A percentile compares a stretch with the other conserved stretches of the same genome.
Conservation (phyloP, 225 moss, liverwort and hornwort genomes). For the Pseudoscleropodium purum region DNA sequence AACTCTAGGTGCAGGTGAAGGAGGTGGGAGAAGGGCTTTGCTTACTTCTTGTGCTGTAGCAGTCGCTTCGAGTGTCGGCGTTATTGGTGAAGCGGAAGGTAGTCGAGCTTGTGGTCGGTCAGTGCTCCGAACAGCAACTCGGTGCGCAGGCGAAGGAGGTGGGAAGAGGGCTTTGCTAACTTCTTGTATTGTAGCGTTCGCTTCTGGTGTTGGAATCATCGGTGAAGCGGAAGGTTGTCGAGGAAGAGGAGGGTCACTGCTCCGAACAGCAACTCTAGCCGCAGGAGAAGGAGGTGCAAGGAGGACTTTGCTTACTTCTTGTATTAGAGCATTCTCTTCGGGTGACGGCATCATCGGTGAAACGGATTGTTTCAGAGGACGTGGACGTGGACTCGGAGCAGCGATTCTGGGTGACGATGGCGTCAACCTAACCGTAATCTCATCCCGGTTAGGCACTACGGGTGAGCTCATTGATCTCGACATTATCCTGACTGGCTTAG, state of each 20-base stretch:
- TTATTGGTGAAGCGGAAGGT: background rate
- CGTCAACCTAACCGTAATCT: slow-evolving; percentile 24
- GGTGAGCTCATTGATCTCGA: slow-evolving; percentile 11
- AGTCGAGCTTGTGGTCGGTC: background rate
- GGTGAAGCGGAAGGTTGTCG: background rate
- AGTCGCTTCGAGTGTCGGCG: background rate
- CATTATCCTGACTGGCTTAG: background rate
- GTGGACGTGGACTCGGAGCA: background rate
- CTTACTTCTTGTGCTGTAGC: slow-evolving; percentile 16
- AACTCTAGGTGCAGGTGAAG: slow-evolving; percentile 4
- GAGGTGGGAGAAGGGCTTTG: slow-evolving; percentile 16
- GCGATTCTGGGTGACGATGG: slow-evolving; percentile 17
- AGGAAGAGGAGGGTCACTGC: background rate
- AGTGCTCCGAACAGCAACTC: background rate
- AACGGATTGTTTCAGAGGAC: slow-evolving; percentile 7
- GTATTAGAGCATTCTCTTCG: slow-evolving; percentile 14
- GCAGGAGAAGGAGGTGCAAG: slow-evolving; percentile 13
- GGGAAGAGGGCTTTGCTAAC: slow-evolving; percentile 13
- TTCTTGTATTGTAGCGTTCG: slow-evolving; percentile 13
- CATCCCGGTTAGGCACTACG: slow-evolving; percentile 6
- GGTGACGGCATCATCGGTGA: background rate
- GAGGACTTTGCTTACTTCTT: slow-evolving; percentile 27
- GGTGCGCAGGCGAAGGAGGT: slow-evolving; percentile 3
- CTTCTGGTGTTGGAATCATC: background rate
- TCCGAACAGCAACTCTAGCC: slow-evolving; percentile 1